Evolutionary conservation across 164 flowering plant species (phyloP).

Genomic region (Sextonia rubra): DNA sequence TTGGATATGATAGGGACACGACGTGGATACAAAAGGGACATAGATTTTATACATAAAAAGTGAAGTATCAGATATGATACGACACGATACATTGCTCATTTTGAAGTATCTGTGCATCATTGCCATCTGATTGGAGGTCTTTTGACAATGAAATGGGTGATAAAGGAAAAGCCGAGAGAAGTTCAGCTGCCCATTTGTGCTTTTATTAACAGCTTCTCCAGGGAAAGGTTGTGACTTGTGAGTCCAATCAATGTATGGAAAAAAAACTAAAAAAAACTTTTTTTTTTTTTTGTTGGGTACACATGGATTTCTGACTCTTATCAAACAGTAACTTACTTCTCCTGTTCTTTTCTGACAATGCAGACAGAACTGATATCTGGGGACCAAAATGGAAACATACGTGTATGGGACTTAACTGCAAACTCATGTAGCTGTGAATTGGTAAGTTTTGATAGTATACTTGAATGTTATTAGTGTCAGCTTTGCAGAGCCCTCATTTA

Average conservation of each 20-base stretch:
- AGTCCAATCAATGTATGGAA: not conserved
- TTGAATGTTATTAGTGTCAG: not conserved
- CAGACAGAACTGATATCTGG: constrained; percentile 99
- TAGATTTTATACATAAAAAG: no score
- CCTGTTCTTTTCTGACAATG: constrained; percentile 10
- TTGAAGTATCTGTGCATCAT: no score
- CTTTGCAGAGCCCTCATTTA: not conserved
- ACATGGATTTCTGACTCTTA: not conserved
- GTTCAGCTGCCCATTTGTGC: not conserved
- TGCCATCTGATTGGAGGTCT: not conserved
- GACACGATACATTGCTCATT: no score
- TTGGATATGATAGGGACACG: no score
- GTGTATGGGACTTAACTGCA: constrained; percentile 99
- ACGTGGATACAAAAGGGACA: no score
- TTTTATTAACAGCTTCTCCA: not conserved
- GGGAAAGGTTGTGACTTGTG: not conserved
- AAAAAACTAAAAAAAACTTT: no score
- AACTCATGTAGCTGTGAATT: constrained; percentile 98
- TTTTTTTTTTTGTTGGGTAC: not conserved
- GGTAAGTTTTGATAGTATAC: constrained; percentile 39
- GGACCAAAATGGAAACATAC: constrained; percentile 97
- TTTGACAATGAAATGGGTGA: not conserved
- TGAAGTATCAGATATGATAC: no score
- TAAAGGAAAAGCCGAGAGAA: not conserved
- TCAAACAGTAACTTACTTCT: not conserved